Evolutionary conservation across 1,284 basidiomycete species (phyloP).

Genomic region (Clitocybe nebularis): DNA sequence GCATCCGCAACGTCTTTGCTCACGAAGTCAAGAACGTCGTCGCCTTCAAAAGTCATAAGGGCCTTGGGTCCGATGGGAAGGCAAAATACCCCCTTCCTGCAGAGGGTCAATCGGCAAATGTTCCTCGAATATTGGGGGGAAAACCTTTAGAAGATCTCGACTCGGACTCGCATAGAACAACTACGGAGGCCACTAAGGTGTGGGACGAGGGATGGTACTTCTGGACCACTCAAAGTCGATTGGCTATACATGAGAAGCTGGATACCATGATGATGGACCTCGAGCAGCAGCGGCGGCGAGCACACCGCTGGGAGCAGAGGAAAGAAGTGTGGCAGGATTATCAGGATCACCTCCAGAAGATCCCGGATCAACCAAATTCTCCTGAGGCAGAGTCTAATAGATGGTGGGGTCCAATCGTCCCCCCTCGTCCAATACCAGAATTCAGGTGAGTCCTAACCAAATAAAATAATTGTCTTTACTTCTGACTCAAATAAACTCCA

Average conservation of each 20-base stretch:
- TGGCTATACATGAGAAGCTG: conserved; percentile 52
- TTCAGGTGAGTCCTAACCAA: conserved; percentile 28
- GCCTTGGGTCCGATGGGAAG: conserved; percentile 36
- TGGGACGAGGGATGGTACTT: conserved; percentile 77
- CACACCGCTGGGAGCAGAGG: conserved; percentile 36
- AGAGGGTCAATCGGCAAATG: conserved; percentile 54
- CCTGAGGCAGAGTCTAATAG: conserved; percentile 22
- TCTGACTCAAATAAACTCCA: conserved; percentile 17
- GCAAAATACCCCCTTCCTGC: conserved; percentile 55
- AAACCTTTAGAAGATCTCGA: conserved; percentile 27
- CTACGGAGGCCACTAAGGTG: conserved; percentile 36
- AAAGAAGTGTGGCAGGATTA: conserved; percentile 47
- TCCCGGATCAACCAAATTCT: conserved; percentile 15
- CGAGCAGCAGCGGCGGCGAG: conserved; percentile 42
- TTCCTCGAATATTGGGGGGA: conserved; percentile 41
- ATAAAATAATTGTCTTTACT: no score
- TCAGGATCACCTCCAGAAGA: conserved; percentile 35
- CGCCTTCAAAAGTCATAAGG: conserved; percentile 40
- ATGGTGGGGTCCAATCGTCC: conserved; percentile 36
- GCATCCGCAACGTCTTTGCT: conserved; percentile 66
- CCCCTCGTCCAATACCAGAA: conserved; percentile 33
- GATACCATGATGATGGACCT: conserved; percentile 56
- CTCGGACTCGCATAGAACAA: conserved; percentile 16
- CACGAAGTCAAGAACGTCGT: conserved; percentile 65
- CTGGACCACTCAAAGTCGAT: conserved; percentile 56